Conservation (phyloP, 768 basidiomycete genomes). For the Podaxis sp. region DNA sequence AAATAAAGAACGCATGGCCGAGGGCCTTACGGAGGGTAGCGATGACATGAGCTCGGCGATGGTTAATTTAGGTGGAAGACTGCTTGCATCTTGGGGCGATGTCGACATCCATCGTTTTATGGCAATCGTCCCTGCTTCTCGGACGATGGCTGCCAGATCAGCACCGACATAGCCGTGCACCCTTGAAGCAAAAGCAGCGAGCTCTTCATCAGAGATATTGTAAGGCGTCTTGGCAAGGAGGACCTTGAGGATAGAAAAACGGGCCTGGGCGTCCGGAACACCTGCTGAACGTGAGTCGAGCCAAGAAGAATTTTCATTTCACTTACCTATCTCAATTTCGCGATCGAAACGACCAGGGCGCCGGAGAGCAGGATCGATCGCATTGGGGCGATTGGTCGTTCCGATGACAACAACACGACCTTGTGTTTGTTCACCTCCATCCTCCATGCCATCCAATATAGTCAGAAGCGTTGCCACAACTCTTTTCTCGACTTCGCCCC, state of each 20-base stretch:
- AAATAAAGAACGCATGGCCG: slow-evolving; percentile 91
- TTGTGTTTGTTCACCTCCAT: slow-evolving; percentile 35
- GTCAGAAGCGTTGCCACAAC: slow-evolving; percentile 95
- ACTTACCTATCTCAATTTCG: slow-evolving; percentile 89
- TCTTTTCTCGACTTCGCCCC: slow-evolving; percentile 93
- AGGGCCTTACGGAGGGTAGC: slow-evolving; percentile 80
- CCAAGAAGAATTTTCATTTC: slow-evolving; percentile 2
- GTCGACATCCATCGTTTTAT: slow-evolving; percentile 70
- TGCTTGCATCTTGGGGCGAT: slow-evolving; percentile 13
- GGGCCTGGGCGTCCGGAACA: slow-evolving; percentile 82
- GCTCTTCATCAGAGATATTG: slow-evolving; percentile 51
- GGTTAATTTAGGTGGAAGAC: slow-evolving; percentile 33
- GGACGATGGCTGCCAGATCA: slow-evolving; percentile 86
- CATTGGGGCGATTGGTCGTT: slow-evolving; percentile 93
- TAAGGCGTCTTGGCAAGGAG: slow-evolving; percentile 81
- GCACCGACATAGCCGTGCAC: slow-evolving; percentile 98
- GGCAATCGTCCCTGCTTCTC: slow-evolving; percentile 87
- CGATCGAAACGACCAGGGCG: slow-evolving; percentile 90
- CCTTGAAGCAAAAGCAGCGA: slow-evolving; percentile 62
- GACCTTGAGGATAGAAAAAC: slow-evolving; percentile 83
- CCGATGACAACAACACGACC: slow-evolving; percentile 89
- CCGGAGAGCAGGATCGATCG: slow-evolving; percentile 89
- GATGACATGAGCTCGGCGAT: slow-evolving; percentile 63
- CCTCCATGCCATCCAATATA: slow-evolving; percentile 87
- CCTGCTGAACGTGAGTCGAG: slow-evolving; percentile 40